Conservation (phyloP, 345 rosid genomes). For the Salix dunnii region DNA sequence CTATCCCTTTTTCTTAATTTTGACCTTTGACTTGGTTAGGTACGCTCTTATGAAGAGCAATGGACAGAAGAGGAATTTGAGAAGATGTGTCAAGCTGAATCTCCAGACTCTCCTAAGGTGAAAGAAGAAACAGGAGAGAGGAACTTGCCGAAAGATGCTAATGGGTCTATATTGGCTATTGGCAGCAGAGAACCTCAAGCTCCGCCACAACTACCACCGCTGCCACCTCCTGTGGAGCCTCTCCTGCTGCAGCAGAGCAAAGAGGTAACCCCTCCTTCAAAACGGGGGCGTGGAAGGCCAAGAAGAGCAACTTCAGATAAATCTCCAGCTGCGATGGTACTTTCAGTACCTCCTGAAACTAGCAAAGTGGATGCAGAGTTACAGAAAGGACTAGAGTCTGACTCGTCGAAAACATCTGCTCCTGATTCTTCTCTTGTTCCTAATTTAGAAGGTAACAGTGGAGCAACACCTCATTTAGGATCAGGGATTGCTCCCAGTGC, state of each 20-base stretch:
- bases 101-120: slow-evolving; percentile 60
- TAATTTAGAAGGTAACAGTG: slow-evolving; percentile 21
- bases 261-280: slow-evolving; percentile 69
- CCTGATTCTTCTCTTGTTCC: slow-evolving; percentile 23
- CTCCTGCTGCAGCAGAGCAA: slow-evolving; percentile 37
- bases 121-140: slow-evolving; percentile 48
- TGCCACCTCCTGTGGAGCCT: slow-evolving; percentile 26
- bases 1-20: slow-evolving; percentile 1
- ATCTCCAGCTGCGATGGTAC: slow-evolving; percentile 33
- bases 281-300: slow-evolving; percentile 95
- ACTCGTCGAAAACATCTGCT: slow-evolving; percentile 27
- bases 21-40: slow-evolving; percentile 33
- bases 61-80: slow-evolving; percentile 95
- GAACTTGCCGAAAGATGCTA: slow-evolving; percentile 41
- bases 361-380: slow-evolving; percentile 35
- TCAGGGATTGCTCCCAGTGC: slow-evolving; percentile 23
- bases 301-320: slow-evolving; percentile 52
- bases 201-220: background rate
- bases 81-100: slow-evolving; percentile 75
- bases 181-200: slow-evolving; percentile 30
- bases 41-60: slow-evolving; percentile 89
- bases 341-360: slow-evolving; percentile 31
- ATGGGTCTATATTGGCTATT: slow-evolving; percentile 16
- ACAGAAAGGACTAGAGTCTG: slow-evolving; percentile 33
- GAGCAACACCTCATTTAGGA: slow-evolving; percentile 22